Conservation (phyloP, 768 basidiomycete genomes). For the Boletus subparvulus region DNA sequence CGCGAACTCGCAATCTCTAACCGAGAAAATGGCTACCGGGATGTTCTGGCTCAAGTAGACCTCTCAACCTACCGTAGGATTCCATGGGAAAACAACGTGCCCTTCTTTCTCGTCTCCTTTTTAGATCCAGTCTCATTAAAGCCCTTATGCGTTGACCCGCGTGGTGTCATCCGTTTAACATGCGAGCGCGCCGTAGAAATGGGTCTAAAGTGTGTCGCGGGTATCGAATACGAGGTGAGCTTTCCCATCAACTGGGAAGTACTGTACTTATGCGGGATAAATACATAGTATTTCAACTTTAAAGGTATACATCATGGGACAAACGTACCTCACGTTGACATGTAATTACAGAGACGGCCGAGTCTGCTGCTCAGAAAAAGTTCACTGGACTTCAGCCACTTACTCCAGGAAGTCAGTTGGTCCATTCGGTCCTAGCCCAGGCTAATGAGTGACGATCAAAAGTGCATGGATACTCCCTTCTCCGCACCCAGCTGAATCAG, state of each 20-base stretch:
- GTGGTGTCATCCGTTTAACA: constrained; percentile 70
- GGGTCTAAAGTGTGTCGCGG: constrained; percentile 72
- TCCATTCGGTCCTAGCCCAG: neutral
- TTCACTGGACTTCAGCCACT: constrained; percentile 74
- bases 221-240: constrained; percentile 88
- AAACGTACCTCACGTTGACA: neutral
- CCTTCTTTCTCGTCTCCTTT: constrained; percentile 93
- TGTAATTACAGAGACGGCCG: constrained; percentile 67
- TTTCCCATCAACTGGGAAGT: neutral
- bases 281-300: constrained; percentile 79
- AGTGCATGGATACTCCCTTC: constrained; percentile 98
- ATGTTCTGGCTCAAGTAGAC: constrained; percentile 85
- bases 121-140: constrained; percentile 80
- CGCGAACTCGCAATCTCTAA: constrained; percentile 90
- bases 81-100: constrained; percentile 87
- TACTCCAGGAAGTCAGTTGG: constrained; percentile 84
- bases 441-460: constrained; percentile 1
- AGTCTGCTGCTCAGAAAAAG: constrained; percentile 71
- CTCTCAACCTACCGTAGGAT: constrained; percentile 84
- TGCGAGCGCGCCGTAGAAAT: constrained; percentile 47
- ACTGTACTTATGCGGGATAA: constrained; percentile 35
- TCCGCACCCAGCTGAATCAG: constrained; percentile 86
- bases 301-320: constrained; percentile 53
- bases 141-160: constrained; percentile 80
- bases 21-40: constrained; percentile 87